Evolutionary conservation across 768 basidiomycete genomes (phyloP), one percentile per base, ranked within the genome.

Genomic region (Psilocybe subaeruginosa): DNA sequence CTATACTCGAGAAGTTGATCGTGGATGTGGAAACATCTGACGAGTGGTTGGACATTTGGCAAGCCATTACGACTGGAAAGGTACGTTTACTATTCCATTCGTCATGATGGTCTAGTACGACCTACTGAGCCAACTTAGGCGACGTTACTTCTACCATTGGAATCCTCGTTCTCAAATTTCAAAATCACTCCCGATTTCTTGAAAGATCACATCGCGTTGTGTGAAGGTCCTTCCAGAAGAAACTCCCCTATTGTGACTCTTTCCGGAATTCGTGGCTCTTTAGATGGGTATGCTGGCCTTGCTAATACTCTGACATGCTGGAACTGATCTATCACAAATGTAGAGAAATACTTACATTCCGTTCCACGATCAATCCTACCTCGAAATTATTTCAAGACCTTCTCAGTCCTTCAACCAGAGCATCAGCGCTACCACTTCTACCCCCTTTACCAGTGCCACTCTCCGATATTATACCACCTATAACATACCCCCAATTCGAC

Each of bases 151-250:
- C 79, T 98, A 0, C 96, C 96, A 0, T 72, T 85, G 2, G 90
- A 92, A 53, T 79, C 82, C 48, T 70, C 77, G 5, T 77, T 83
- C 2, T 72, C 80, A 29, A 77, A 82, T 17, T 82, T 85, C 16
- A 78, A 78, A 52, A 80, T 94, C 54, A 90, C 90, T 0, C 75
- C 86, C 0, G 90, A 93, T 2, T 87, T 95, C 59, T 77, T 97
- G 31, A 87, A 85, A 69, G 95, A 97, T 68, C 97, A 99, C 70
- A 73, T 97, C 58, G 77, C 86, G 31, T 80, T 94, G 33, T 87
- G 82, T 66, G 86, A 91, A 54, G 78, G 78, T 1, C 69, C 79
- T 14, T 76, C 82, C 1, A 75, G 80, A 23, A 77, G 78, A 37
- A 71, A 78, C 50, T 78, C 83, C 3, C 82, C 83, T 33, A 73